phyloP scores from a whole-genome alignment of 352 stramenopile species.

The Phytophthora aleatoria region DNA sequence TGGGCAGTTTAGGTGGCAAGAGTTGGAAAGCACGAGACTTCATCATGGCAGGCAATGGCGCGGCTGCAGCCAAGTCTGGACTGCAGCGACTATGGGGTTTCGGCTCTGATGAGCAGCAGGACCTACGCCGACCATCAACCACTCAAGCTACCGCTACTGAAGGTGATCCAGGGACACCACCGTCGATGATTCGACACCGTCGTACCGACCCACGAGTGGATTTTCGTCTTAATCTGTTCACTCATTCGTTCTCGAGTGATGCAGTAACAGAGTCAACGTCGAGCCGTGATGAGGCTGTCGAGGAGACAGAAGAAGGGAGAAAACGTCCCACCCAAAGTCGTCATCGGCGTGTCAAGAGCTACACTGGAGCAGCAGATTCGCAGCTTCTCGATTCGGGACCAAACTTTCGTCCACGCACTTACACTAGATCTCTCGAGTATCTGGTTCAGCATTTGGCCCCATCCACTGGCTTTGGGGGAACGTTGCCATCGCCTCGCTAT shows the following conservation, averaged over 20 bases:
- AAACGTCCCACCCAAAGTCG: conserved; percentile 16
- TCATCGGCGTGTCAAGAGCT: conserved; percentile 62
- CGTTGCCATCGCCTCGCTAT: conserved; percentile 40
- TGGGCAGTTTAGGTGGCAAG: not conserved
- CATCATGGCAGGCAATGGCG: conserved; percentile 14
- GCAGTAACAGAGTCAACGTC: conserved; percentile 46
- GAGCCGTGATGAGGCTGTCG: conserved; percentile 36
- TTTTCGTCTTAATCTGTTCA: conserved; percentile 29
- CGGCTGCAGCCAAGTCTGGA: conserved; percentile 7
- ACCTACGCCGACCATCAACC: conserved; percentile 34
- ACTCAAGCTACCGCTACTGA: conserved; percentile 6
- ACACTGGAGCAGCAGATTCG: conserved; percentile 39
- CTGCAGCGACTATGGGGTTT: conserved; percentile 64
- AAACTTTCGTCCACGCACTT: conserved; percentile 55
- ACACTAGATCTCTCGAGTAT: conserved; percentile 82
- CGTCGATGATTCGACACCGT: conserved; percentile 33
- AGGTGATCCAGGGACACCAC: conserved; percentile 8
- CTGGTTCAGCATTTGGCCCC: conserved; percentile 81
- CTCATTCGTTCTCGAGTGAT: conserved; percentile 37
- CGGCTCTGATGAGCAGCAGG: conserved; percentile 31
- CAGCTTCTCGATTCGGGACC: conserved; percentile 23
- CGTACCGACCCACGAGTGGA: conserved; percentile 23
- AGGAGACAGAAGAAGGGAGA: conserved; percentile 14
- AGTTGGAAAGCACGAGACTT: not conserved
- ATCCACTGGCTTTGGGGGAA: conserved; percentile 34